phyloP scores from a whole-genome alignment of 768 basidiomycete species.

The Amanita brunnescens region DNA sequence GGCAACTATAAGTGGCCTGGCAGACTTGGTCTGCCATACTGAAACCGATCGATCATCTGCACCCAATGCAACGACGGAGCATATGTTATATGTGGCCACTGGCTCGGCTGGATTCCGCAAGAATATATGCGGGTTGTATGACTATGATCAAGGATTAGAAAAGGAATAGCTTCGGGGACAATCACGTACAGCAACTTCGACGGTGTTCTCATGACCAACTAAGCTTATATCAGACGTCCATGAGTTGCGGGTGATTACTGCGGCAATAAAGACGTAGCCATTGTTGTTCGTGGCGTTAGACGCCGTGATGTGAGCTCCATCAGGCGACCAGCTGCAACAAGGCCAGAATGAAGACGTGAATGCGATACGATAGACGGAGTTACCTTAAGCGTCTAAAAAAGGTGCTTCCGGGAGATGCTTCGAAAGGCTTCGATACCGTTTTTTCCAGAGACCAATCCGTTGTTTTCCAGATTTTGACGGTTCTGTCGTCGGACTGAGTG shows the following conservation, averaged over 20 bases:
- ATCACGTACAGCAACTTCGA: slow-evolving; percentile 89
- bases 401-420: slow-evolving; percentile 88
- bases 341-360: not conserved
- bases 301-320: slow-evolving; percentile 96
- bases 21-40: slow-evolving; percentile 92
- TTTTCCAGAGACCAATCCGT: slow-evolving; percentile 84
- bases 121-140: slow-evolving; percentile 94
- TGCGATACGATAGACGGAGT: slow-evolving; percentile 3
- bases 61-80: slow-evolving; percentile 87
- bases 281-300: slow-evolving; percentile 96
- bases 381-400: slow-evolving; percentile 90
- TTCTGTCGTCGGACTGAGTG: slow-evolving; percentile 95
- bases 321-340: slow-evolving; percentile 84
- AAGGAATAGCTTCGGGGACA: not conserved
- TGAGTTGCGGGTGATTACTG: slow-evolving; percentile 81
- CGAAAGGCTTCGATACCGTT: slow-evolving; percentile 84
- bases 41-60: slow-evolving; percentile 92
- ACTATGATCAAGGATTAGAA: slow-evolving; percentile 28
- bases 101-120: slow-evolving; percentile 61
- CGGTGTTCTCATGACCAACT: slow-evolving; percentile 95
- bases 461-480: slow-evolving; percentile 95
- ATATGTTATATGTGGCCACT: slow-evolving; percentile 75
- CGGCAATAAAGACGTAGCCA: slow-evolving; percentile 95
- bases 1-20: slow-evolving; percentile 84
- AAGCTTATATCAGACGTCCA: slow-evolving; percentile 92